Base-by-base conservation (phyloP, 2,329 filamentous ascomycete species). In the Fusarium sp. region DNA sequence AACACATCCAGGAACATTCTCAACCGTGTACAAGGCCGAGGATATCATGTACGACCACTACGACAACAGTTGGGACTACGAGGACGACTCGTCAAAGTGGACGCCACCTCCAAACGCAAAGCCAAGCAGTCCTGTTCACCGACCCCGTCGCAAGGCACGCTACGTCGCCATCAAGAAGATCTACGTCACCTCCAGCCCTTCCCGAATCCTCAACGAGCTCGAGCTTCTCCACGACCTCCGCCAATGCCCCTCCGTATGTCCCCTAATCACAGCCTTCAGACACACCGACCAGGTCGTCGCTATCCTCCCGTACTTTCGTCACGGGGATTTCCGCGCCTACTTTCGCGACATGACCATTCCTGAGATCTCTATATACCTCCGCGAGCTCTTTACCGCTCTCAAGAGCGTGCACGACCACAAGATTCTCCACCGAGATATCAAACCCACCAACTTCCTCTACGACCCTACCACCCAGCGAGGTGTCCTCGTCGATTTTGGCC, bases 131-230 rank as follows among this genome's bases (percentile, higher is more conserved):
- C 83, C 57, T 14, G 67, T 71, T 35, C 78, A 79, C 49, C 75
- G 74, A 22, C 75, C 78, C 7, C 80, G 79, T 55, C 77, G 79
- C 46, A 80, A 75, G 62, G 74, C 92, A 27, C 94, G 93, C 80
- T 98, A 92, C 79, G 97, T 99, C 71, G 96, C 97, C 22, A 94
- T 99, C 83, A 99, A 99, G 85, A 99, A 99, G 85, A 99, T 99
- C 77, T 99, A 99, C 82, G 96, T 98, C 73, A 99, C 97, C 1
- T 98, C 95, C 71, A 98, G 95, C 75, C 96, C 96, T 0, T 88
- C 92, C 31, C 93, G 96, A 53, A 98, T 99, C 76, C 90, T 97
- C 80, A 99, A 99, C 84, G 96, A 99, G 83, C 91, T 99, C 20
- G 96, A 98, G 78, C 88, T 99, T 24, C 90, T 99, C 24, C 91